A percentile compares a stretch with the other conserved stretches of the same genome.
Conservation (phyloP, 2,329 filamentous ascomycete genomes). For the Raffaelea arxii region DNA sequence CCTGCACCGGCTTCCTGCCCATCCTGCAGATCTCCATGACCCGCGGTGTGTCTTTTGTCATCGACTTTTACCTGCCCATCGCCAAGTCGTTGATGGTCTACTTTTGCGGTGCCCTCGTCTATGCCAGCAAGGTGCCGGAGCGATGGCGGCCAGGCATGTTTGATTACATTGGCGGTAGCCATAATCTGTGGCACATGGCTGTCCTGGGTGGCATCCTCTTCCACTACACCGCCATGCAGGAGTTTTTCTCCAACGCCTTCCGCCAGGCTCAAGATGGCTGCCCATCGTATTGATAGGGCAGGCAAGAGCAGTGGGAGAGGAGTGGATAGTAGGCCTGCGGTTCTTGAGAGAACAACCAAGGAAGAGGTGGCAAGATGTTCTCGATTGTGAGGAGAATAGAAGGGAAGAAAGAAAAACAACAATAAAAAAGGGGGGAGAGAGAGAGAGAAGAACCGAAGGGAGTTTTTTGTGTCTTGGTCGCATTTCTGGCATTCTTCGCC, state of each 20-base stretch:
- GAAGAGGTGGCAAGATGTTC: background rate
- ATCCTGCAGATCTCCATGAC: slow-evolving; percentile 73
- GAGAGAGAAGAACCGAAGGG: too few species aligned
- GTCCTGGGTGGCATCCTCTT: slow-evolving; percentile 95
- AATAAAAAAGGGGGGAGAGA: background rate
- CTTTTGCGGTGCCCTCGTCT: slow-evolving; percentile 72
- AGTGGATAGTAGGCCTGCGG: too few species aligned
- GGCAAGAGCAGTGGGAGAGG: background rate
- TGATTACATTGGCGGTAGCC: slow-evolving; percentile 88
- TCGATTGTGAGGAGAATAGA: background rate
- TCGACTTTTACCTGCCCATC: slow-evolving; percentile 82
- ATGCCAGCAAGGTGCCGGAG: slow-evolving; percentile 87
- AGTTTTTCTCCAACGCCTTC: slow-evolving; percentile 79
- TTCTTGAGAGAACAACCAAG: too few species aligned
- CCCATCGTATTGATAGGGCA: slow-evolving; percentile 35
- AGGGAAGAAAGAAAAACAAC: background rate
- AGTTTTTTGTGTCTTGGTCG: too few species aligned
- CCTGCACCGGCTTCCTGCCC: slow-evolving; percentile 79
- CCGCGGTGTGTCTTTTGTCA: slow-evolving; percentile 70
- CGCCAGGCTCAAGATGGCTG: slow-evolving; percentile 53
- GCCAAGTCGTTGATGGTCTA: slow-evolving; percentile 82
- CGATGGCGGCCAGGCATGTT: slow-evolving; percentile 88
- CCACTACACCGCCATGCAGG: slow-evolving; percentile 92
- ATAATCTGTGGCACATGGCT: slow-evolving; percentile 96
- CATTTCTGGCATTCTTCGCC: too few species aligned